phyloP scores from a whole-genome alignment of 805 yeast species.

The Maudiozyma bulderi region DNA sequence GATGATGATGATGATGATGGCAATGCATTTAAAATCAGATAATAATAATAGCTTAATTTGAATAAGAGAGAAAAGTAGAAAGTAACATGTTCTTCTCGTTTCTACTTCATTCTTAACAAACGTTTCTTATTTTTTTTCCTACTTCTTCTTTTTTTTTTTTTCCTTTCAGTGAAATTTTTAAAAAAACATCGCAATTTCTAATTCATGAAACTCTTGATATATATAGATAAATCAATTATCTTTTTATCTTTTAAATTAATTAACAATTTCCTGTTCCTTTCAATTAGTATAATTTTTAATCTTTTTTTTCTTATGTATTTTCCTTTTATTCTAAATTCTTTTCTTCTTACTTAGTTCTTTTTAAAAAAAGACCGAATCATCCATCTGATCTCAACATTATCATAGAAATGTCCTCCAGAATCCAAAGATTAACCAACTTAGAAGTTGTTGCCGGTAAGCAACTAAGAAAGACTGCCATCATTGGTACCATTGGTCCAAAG shows the following conservation, averaged over 20 bases:
- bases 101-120: too few relatives aligned
- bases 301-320: not conserved
- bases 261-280: not conserved
- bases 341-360: not conserved
- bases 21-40: too few relatives aligned
- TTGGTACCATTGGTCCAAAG: conserved; percentile 98
- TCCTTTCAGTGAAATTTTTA: too few relatives aligned
- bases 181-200: not conserved
- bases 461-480: conserved; percentile 89
- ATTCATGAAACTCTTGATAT: not conserved
- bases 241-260: not conserved
- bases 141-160: too few relatives aligned
- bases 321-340: not conserved
- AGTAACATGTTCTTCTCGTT: too few relatives aligned
- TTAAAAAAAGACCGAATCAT: not conserved
- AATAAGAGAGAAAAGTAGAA: too few relatives aligned
- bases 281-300: not conserved
- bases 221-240: not conserved
- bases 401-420: conserved; percentile 32
- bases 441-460: conserved; percentile 71
- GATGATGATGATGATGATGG: too few relatives aligned
- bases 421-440: conserved; percentile 78
- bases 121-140: too few relatives aligned
- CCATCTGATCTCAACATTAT: not conserved
- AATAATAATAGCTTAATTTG: too few relatives aligned